Evolutionary conservation across 768 basidiomycete species (phyloP), one percentile per base, ranked within the genome.

Genomic region (Pulveroboletus sp.): DNA sequence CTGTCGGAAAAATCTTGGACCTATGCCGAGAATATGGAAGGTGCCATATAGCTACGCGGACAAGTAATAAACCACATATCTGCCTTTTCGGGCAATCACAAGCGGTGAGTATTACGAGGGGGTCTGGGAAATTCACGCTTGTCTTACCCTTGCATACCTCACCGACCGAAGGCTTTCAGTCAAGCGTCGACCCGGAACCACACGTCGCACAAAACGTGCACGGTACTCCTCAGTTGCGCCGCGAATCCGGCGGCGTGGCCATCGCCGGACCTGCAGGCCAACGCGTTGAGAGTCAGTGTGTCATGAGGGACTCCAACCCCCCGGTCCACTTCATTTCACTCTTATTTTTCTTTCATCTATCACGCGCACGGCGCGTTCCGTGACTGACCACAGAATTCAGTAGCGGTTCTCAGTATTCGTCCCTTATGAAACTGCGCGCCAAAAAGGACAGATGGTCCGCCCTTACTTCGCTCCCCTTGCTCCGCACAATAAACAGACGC

Each of bases 271-370:
- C 60, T 60, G 60, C 60, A 62, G 59, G 60, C 46, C 43, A 42
- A 50, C 59, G 48, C 59, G 31, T 60, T 61, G 60, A 8, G 8
- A 35, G 39, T 48, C 43, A 49, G 59, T 37, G 35, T 46, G 39
- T 44, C 53, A 37, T 59, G 49, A 17, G 15, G 49, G 44, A 18
- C 32, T 46, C 18, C 42, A 31, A 38, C 17, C 32, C 21, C 36
- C 24, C 58, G 43, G 27, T 40, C 28, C 24, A 38, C 45, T 63
- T 63, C 61, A 60, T 61, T 47, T 63, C 57, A 47, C 46, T 40
- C 48, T 30, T 33, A 27, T 14, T 33, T 30, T 31, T 9, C 36
- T 6, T 28, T 21, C 30, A 35, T 40, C 21, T 11, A 36, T 52
- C 50, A 46, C 38, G 31, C 51, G 41, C 14, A 32, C 50, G 43